phyloP scores from a whole-genome alignment of 352 stramenopile species.

The Pythium phragmitis region DNA sequence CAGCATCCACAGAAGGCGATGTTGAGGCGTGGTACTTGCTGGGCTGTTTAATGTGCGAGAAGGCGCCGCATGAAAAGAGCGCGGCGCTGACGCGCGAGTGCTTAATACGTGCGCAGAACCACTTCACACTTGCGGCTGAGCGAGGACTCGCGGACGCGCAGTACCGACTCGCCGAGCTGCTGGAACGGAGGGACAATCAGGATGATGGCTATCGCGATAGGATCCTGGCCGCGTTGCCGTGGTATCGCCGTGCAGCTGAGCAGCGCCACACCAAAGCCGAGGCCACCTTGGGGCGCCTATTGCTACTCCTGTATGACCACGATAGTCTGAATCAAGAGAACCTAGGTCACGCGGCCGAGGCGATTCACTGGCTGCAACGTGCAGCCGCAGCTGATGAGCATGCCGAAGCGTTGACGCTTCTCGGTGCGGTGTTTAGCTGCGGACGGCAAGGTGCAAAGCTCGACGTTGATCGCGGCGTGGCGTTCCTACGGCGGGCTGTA shows the following conservation, averaged over 20 bases:
- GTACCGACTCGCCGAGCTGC: slow-evolving; percentile 45
- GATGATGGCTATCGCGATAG: slow-evolving; percentile 1
- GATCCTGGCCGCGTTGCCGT: slow-evolving; percentile 32
- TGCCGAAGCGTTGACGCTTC: slow-evolving; percentile 40
- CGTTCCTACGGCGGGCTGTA: slow-evolving; percentile 51
- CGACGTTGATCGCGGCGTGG: slow-evolving; percentile 54
- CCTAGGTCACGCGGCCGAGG: slow-evolving; percentile 33
- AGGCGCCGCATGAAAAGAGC: slow-evolving; percentile 41
- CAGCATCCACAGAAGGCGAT: slow-evolving; percentile 28
- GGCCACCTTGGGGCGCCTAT: slow-evolving; percentile 45
- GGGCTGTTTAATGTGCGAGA: slow-evolving; percentile 49
- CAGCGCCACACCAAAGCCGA: slow-evolving; percentile 49
- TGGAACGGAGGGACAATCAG: slow-evolving; percentile 35
- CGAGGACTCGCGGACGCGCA: slow-evolving; percentile 58
- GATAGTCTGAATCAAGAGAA: background rate
- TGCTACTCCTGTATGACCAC: slow-evolving; percentile 29
- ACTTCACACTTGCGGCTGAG: slow-evolving; percentile 49
- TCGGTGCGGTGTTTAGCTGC: slow-evolving; percentile 48
- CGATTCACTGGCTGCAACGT: slow-evolving; percentile 67
- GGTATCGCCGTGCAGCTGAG: slow-evolving; percentile 58
- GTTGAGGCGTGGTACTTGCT: slow-evolving; percentile 51
- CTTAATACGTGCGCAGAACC: slow-evolving; percentile 33
- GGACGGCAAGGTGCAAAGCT: slow-evolving; percentile 46
- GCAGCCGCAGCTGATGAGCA: slow-evolving; percentile 42
- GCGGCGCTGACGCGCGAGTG: slow-evolving; percentile 34